Base-by-base conservation (phyloP, 2,329 filamentous ascomycete genomes). In the Furcasterigmium sp. region DNA sequence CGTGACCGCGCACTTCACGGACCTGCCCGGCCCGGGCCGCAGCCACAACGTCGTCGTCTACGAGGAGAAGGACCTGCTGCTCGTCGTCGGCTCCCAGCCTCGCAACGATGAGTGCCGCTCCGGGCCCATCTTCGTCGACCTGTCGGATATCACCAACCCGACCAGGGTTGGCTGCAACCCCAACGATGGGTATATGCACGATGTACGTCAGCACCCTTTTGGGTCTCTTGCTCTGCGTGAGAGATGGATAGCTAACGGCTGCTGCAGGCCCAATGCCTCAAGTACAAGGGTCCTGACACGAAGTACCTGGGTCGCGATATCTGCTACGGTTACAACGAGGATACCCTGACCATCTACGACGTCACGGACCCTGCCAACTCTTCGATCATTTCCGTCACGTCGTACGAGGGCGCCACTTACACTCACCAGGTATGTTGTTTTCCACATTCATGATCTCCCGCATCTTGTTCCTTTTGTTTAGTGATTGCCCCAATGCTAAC, bases 121-220 rank as follows among this genome's bases (percentile, higher is more conserved):
- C 11, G 73, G 75, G 11, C 62, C 77, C 40, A 73, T 74, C 54
- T 75, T 76, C 57, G 70, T 79, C 49, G 71, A 79, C 52, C 64
- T 80, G 35, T 65, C 65, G 2, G 66, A 78, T 45, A 70, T 72
- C 7, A 55, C 64, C 10, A 73, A 73, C 18, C 74, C 74, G 6
- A 69, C 59, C n/a, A 67, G 61, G 23, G 64, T 72, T 10, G 72
- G 72, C 45, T 76, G 70, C 50, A 46, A 46, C 65, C 63, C 20
- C 60, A 59, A 19, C 42, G 65, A 76, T 46, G 71, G 71, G 17
- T 76, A 76, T 50, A 69, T 73, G 15, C 72, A 76, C 51, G 72
- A 75, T 29, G 48, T 49, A 10, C 19, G 35, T 37, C n/a, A 15
- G 17, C 14, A 7, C 8, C 15, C 8, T 14, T 17, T 34, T 14